Evolutionary conservation across 1,284 basidiomycete genomes (phyloP).

Genomic region (Omphalotus olearius): DNA sequence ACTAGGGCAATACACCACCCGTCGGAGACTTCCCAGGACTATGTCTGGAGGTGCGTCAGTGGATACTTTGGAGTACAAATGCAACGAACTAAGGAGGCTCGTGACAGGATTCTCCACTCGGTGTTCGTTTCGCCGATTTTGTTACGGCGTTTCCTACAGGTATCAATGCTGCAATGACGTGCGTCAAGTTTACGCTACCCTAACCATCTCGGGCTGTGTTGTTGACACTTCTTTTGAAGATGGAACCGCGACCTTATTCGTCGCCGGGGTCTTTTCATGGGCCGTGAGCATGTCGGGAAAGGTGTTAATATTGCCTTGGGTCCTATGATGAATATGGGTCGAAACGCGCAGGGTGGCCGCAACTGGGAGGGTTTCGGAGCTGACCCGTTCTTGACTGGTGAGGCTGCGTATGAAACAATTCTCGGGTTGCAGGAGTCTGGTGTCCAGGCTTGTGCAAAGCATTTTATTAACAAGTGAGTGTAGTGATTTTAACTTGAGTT

Average conservation of each 20-base stretch:
- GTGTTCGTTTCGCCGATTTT: constrained; percentile 32
- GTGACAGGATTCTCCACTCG: constrained; percentile 35
- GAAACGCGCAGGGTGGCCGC: constrained; percentile 62
- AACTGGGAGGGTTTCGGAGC: constrained; percentile 87
- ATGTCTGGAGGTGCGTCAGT: constrained; percentile 33
- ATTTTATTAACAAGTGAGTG: constrained; percentile 66
- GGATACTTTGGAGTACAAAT: too few species aligned
- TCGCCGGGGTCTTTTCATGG: constrained; percentile 71
- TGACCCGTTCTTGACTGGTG: constrained; percentile 73
- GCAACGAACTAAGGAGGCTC: too few species aligned
- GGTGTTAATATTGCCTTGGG: constrained; percentile 72
- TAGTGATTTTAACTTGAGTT: neutral
- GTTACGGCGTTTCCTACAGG: constrained; percentile 42
- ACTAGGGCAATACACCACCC: constrained; percentile 19
- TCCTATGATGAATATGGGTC: constrained; percentile 71
- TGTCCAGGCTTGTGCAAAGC: constrained; percentile 78
- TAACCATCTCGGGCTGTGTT: constrained; percentile 25
- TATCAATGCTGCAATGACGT: constrained; percentile 38
- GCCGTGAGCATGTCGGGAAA: constrained; percentile 73
- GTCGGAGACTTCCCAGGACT: constrained; percentile 33
- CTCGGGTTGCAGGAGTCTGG: constrained; percentile 70
- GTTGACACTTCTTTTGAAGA: constrained; percentile 22
- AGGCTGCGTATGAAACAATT: constrained; percentile 71
- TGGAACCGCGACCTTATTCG: constrained; percentile 67
- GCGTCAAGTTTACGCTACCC: constrained; percentile 6